Evolutionary conservation across 371 early-diverging fungal species (phyloP).

Genomic region (Mortierella polycephala): DNA sequence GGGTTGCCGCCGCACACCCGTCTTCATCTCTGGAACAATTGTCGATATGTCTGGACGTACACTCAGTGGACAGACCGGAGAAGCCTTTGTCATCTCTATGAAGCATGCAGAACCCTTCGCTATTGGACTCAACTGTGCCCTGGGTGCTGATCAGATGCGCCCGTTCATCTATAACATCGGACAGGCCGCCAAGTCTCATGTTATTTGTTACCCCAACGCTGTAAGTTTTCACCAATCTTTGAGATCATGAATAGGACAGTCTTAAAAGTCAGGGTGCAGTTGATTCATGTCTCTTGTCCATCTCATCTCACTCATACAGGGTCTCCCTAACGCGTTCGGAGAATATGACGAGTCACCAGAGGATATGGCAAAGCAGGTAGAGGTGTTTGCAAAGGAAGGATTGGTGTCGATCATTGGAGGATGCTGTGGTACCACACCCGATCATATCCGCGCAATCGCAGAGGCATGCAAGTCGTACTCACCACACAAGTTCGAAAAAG

Average conservation of each 20-base stretch:
- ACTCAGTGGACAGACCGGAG: slow-evolving; percentile 95
- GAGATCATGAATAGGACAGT: too few species aligned
- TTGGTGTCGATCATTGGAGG: slow-evolving; percentile 95
- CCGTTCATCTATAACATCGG: slow-evolving; percentile 93
- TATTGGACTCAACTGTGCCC: slow-evolving; percentile 94
- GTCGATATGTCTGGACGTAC: slow-evolving; percentile 96
- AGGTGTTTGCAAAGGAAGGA: slow-evolving; percentile 88
- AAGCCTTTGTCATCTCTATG: slow-evolving; percentile 90
- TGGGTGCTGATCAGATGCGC: slow-evolving; percentile 95
- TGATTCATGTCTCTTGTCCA: not conserved
- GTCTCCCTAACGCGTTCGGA: slow-evolving; percentile 88
- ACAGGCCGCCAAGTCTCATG: slow-evolving; percentile 79
- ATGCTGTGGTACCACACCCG: slow-evolving; percentile 96
- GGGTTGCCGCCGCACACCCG: slow-evolving; percentile 78
- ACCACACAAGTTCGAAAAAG: slow-evolving; percentile 81
- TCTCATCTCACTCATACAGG: slow-evolving; percentile 53
- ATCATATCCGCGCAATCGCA: slow-evolving; percentile 90
- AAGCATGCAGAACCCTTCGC: slow-evolving; percentile 86
- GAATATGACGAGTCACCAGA: slow-evolving; percentile 91
- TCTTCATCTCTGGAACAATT: slow-evolving; percentile 97
- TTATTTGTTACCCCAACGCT: slow-evolving; percentile 96
- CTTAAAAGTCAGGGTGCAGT: too few species aligned
- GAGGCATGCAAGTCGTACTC: slow-evolving; percentile 76
- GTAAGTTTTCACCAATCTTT: too few species aligned
- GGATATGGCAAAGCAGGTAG: slow-evolving; percentile 85